Conservation (phyloP, 495 filamentous ascomycete genomes). For the Cercophora samala region DNA sequence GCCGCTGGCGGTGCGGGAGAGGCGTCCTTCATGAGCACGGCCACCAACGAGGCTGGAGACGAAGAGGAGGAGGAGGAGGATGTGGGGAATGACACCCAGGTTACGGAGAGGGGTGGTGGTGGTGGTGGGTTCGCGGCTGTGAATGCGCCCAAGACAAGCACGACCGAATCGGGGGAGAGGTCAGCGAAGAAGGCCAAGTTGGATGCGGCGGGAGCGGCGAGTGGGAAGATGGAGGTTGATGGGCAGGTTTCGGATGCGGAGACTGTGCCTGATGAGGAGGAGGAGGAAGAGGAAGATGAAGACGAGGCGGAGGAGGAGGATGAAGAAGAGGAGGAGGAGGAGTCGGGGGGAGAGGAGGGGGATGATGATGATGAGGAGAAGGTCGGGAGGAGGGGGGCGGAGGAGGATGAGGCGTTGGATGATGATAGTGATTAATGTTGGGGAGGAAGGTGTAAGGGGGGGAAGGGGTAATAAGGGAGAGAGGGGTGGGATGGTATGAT, state of each 20-base stretch:
- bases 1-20: slow-evolving; percentile 23
- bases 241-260: slow-evolving; percentile 48
- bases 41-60: slow-evolving; percentile 13
- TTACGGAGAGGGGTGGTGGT: background rate
- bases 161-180: slow-evolving; percentile 18
- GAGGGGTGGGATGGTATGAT: too few species aligned
- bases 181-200: slow-evolving; percentile 43
- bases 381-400: slow-evolving; percentile 42
- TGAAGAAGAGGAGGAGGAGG: slow-evolving; percentile 45
- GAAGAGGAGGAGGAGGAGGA: slow-evolving; percentile 17
- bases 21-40: slow-evolving; percentile 37
- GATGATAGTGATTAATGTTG: slow-evolving; percentile 50
- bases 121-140: slow-evolving; percentile 1
- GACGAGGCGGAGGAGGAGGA: slow-evolving; percentile 50
- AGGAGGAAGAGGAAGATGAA: slow-evolving; percentile 55
- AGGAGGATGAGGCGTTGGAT: slow-evolving; percentile 65
- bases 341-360: slow-evolving; percentile 45
- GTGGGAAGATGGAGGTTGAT: slow-evolving; percentile 38
- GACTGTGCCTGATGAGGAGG: slow-evolving; percentile 49
- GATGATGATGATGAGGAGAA: slow-evolving; percentile 46
- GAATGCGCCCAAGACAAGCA: background rate
- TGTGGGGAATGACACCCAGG: slow-evolving; percentile 13
- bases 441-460: too few species aligned
- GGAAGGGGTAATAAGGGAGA: background rate
- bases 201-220: slow-evolving; percentile 29